Conservation (phyloP, 495 filamentous ascomycete genomes). For the Hypomontagnella submonticulosa region DNA sequence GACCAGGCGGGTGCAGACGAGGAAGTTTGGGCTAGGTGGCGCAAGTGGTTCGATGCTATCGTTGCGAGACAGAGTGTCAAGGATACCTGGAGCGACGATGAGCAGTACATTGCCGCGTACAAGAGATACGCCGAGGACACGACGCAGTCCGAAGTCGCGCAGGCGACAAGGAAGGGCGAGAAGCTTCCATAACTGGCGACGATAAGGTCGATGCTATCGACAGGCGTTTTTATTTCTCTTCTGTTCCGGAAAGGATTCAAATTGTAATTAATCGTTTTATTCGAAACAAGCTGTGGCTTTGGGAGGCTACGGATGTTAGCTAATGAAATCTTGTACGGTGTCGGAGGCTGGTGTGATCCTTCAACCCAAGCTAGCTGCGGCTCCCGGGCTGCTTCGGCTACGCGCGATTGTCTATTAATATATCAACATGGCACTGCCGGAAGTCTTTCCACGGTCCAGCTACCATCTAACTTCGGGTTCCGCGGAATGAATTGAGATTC, state of each 20-base stretch:
- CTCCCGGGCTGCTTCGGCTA: no score
- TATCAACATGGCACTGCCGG: background rate
- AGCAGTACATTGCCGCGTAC: conserved; percentile 72
- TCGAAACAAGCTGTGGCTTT: background rate
- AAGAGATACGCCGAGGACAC: conserved; percentile 76
- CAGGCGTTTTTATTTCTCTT: no score
- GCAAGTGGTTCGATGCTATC: conserved; percentile 68
- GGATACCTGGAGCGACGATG: conserved; percentile 70
- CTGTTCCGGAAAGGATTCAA: no score
- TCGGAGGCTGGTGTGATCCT: no score
- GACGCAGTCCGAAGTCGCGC: conserved; percentile 75
- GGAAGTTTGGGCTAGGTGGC: conserved; percentile 68
- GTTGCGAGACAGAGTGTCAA: conserved; percentile 65
- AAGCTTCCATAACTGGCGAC: conserved; percentile 63
- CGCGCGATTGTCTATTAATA: conserved; percentile 11
- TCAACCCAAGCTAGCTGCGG: no score
- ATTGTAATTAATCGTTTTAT: background rate
- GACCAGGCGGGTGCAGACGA: conserved; percentile 53
- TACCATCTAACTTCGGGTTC: background rate
- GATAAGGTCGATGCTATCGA: background rate
- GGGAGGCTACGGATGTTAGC: no score
- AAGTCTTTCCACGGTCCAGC: background rate
- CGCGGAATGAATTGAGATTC: background rate
- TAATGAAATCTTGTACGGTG: no score
- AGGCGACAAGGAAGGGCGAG: conserved; percentile 71